Percentiles rank a stretch among this genome's conserved stretches.
phyloP scores from a whole-genome alignment of 2,329 filamentous ascomycete genomes.

The Xylariaceae sp. region DNA sequence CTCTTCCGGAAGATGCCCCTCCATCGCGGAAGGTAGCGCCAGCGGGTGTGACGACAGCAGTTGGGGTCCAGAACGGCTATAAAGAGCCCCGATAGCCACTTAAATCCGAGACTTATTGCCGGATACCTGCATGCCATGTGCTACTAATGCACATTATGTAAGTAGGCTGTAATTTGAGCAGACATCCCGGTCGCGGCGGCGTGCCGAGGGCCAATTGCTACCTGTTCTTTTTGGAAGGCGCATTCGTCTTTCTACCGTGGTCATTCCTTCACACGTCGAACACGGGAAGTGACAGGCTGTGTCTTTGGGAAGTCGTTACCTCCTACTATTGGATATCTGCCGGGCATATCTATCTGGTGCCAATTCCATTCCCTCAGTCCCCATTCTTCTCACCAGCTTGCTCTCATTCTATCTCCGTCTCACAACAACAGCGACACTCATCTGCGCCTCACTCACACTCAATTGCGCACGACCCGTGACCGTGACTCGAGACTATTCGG shows the following conservation, averaged over 20 bases:
- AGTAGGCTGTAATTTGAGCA: neutral
- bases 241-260: neutral
- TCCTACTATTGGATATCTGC: neutral
- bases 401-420: too few species aligned
- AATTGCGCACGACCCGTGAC: slow-evolving; percentile 6
- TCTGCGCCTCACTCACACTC: neutral
- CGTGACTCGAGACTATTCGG: neutral
- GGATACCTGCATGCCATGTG: neutral
- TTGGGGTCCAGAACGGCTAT: too few species aligned
- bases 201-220: neutral
- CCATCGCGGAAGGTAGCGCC: too few species aligned
- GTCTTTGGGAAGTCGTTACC: neutral
- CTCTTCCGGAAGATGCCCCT: too few species aligned
- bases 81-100: neutral
- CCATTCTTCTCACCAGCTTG: slow-evolving; percentile 4
- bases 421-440: neutral
- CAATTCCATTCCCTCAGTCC: neutral
- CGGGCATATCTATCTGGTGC: neutral
- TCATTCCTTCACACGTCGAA: neutral
- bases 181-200: too few species aligned
- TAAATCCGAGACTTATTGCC: neutral
- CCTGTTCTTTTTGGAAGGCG: neutral
- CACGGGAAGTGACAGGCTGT: neutral
- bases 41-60: too few species aligned
- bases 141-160: neutral